A percentile compares a stretch with the other conserved stretches of the same genome.
These are phyloP conservation scores for Nakataea oryzae DNA, from an alignment of 2,329 filamentous ascomycete genomes.

Conservation along the genomic window DNA sequence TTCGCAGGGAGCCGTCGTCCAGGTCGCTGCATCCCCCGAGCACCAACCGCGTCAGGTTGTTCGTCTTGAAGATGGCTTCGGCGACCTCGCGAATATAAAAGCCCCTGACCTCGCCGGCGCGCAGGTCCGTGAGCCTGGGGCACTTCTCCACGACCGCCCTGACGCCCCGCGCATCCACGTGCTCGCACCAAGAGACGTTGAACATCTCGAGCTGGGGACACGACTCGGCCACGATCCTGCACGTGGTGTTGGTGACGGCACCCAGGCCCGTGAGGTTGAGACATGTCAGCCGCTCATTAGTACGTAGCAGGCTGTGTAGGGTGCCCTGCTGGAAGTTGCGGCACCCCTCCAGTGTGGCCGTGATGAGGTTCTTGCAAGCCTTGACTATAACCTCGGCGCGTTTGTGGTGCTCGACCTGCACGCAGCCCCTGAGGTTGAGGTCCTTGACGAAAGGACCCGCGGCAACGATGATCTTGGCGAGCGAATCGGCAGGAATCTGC, in stretches of 20 bases:
- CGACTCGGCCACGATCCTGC: slow-evolving; percentile 73
- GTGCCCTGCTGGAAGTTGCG: slow-evolving; percentile 71
- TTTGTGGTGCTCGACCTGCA: slow-evolving; percentile 79
- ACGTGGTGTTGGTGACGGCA: slow-evolving; percentile 71
- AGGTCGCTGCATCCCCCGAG: slow-evolving; percentile 72
- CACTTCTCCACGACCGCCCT: slow-evolving; percentile 64
- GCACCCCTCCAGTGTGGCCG: slow-evolving; percentile 82
- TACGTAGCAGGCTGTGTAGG: slow-evolving; percentile 63
- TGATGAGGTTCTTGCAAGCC: slow-evolving; percentile 76
- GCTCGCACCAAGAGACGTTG: slow-evolving; percentile 88
- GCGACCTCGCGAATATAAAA: slow-evolving; percentile 69
- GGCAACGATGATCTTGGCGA: slow-evolving; percentile 74
- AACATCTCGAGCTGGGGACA: slow-evolving; percentile 75
- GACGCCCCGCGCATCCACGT: slow-evolving; percentile 70
- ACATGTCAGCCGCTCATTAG: slow-evolving; percentile 68
- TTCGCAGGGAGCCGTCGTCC: slow-evolving; percentile 61
- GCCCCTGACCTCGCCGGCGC: slow-evolving; percentile 70
- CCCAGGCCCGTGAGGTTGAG: slow-evolving; percentile 78
- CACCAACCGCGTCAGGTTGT: slow-evolving; percentile 72
- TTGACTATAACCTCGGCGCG: slow-evolving; percentile 67
- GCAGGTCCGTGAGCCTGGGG: slow-evolving; percentile 62
- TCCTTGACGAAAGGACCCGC: slow-evolving; percentile 87
- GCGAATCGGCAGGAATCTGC: slow-evolving; percentile 71
- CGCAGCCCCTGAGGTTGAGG: slow-evolving; percentile 81
- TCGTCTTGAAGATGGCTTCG: slow-evolving; percentile 64